phyloP scores from a whole-genome alignment of 306 rosid genomes.

The Begonia peltatifolia region DNA sequence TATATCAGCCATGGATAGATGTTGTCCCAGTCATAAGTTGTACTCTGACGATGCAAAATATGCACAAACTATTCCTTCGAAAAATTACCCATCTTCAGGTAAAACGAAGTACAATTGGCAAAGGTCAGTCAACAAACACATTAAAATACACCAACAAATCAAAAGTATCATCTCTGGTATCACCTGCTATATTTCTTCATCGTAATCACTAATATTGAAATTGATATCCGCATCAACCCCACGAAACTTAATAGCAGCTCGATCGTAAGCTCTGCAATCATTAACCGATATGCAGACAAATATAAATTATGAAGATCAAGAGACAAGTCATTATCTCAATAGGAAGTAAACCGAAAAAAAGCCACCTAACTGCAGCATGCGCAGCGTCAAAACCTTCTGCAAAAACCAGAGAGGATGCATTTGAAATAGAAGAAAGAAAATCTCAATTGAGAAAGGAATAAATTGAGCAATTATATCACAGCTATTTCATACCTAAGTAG shows the following conservation, averaged over 20 bases:
- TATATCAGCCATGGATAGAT: too few relatives aligned
- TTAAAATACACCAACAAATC: slow-evolving; percentile 1
- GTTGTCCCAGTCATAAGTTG: too few relatives aligned
- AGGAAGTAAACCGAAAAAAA: background rate
- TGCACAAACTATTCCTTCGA: slow-evolving; percentile 89
- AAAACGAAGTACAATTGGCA: background rate
- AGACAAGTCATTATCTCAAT: background rate
- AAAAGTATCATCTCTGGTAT: background rate
- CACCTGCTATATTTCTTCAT: slow-evolving; percentile 81
- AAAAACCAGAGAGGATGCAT: slow-evolving; percentile 5
- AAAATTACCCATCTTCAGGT: slow-evolving; percentile 57
- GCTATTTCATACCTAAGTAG: slow-evolving; percentile 60
- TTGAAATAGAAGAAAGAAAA: background rate
- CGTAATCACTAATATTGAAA: slow-evolving; percentile 63
- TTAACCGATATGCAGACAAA: background rate
- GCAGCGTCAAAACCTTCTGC: slow-evolving; percentile 92
- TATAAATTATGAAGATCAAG: background rate
- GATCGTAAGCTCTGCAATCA: slow-evolving; percentile 61
- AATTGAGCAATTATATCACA: background rate
- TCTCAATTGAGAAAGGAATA: too few relatives aligned
- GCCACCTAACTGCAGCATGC: slow-evolving; percentile 81
- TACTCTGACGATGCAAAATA: slow-evolving; percentile 74
- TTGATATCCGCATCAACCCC: slow-evolving; percentile 87
- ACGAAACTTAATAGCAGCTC: slow-evolving; percentile 91
- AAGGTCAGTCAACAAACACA: background rate